Evolutionary conservation across 2,329 filamentous ascomycete genomes (phyloP), one percentile per base, ranked within the genome.

Genomic region (Dactylellina drechsleri): DNA sequence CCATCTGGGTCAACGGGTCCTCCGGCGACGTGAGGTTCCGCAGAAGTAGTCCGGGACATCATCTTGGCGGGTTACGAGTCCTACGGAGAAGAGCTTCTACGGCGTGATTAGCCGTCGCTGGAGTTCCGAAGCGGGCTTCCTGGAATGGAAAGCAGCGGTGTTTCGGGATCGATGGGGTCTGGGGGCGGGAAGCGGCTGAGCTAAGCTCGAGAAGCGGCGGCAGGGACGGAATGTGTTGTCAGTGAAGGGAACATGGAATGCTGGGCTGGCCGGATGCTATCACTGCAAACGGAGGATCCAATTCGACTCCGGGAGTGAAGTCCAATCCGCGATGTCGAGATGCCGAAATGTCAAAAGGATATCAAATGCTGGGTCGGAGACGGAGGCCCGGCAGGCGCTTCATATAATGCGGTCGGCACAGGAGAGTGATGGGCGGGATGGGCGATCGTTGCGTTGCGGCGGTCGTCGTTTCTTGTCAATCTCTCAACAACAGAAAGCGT

Each of bases 1-100:
- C 78, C 78, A 70, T 77, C 76, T 26, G 75, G 67, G 49, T 78
- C 76, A 15, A 76, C 71, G 4, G 65, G 68, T 5, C 72, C 76
- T 23, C 77, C 76, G 16, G 77, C 68, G 59, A 78, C 76, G 50
- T 75, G 71, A 56, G 71, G 71, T 40, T 75, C 71, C 52, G 64
- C 53, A n/a, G 71, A 67, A 54, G 64, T 68, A 20, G 71, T 75
- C 56, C 71, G 53, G 36, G 71, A 75, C 71, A 75, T 64, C 71
- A 75, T 75, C 57, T 64, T 66, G 18, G 58, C 56, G 40, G 28
- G 36, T 5, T 58, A 43, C 13, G 20, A 28, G 50, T 74, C 57
- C 57, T 40, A 59, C 36, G 54, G 60, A 50, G 61, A 41, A n/a
- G 47, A 43, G 36, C 40, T 13, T 47, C 43, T 52, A 52, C 28